Evolutionary conservation across 257 asterid species (phyloP), one percentile per base, ranked within the genome.

Genomic region (Marsdenia floribunda): DNA sequence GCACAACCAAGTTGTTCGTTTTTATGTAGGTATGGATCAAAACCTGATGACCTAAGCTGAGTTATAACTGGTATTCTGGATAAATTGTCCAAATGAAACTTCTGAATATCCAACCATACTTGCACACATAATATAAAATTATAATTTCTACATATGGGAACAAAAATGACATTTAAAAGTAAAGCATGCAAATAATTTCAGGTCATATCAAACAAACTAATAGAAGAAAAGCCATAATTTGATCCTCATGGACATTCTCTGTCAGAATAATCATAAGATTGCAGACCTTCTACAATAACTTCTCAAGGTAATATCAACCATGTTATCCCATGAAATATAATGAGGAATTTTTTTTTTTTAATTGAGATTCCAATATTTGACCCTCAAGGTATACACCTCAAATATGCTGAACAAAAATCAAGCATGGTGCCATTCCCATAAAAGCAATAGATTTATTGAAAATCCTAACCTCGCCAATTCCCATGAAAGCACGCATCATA

Each of bases 401-500:
- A 65, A 59, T 29, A 22, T 22, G 47, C 44, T 38, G 40, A 69
- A 33, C 44, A 2, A 71, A 18, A 71, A 22, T 52, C 24, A 38
- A 50, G 38, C 71, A 35, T 16, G 12, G 16, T 40, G 40, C 52
- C 33, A 63, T 13, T 49, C 71, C 40, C 70, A 40, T 75, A 11
- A 53, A 44, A 73, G 38, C 10, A 16, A 46, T 63, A 68, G 75
- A 73, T 80, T 57, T 33, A 26, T 29, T 38, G 73, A 61, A 80
- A 82, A 70, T 77, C 74, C 88, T 78, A 75, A 95, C 99, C 98
- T 95, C 99, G 61, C 99, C 99, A 70, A 95, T 88, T 72, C 99
- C 99, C 99, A 95, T 95, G 75, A 92, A 95, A 73, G 99, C 99
- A 55, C 99, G 98, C 88, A 82, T 83, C 73, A 87, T 78, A 29